A percentile compares a stretch with the other conserved stretches of the same genome.
phyloP scores from a whole-genome alignment of 768 basidiomycete genomes.

The Tremella mesenterica region DNA sequence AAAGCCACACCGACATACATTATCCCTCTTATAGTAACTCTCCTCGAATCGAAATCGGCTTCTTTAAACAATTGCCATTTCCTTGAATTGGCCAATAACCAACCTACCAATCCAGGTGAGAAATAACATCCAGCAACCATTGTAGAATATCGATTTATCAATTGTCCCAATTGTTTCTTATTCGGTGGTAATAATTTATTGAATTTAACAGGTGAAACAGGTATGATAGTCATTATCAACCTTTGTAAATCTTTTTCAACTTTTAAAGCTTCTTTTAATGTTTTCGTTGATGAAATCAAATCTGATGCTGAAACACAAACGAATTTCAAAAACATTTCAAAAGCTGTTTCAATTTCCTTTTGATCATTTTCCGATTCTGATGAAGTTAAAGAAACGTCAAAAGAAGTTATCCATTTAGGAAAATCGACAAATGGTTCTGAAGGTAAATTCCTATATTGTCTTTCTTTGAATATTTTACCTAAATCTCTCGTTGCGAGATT shows the following conservation, averaged over 20 bases:
- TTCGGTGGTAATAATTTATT: conserved; percentile 52
- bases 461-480: conserved; percentile 63
- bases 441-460: conserved; percentile 63
- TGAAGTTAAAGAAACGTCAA: conserved; percentile 53
- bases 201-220: conserved; percentile 63
- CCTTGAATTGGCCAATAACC: conserved; percentile 58
- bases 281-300: conserved; percentile 24
- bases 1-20: conserved; percentile 61
- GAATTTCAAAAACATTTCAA: conserved; percentile 71
- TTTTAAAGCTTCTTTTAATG: conserved; percentile 36
- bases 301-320: conserved; percentile 57
- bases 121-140: conserved; percentile 63
- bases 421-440: conserved; percentile 56
- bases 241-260: conserved; percentile 53
- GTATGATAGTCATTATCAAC: conserved; percentile 61
- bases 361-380: conserved; percentile 47
- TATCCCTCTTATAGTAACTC: conserved; percentile 66
- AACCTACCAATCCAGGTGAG: conserved; percentile 50
- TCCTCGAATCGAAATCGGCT: conserved; percentile 57
- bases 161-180: conserved; percentile 57
- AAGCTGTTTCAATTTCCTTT: conserved; percentile 57
- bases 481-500: conserved; percentile 56
- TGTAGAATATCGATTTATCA: conserved; percentile 73
- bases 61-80: conserved; percentile 61
- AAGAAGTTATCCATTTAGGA: conserved; percentile 59